A percentile compares a stretch with the other conserved stretches of the same genome.
Evolutionary conservation across 2,329 filamentous ascomycete genomes (phyloP).

Genomic region (Clonostachys rhizophaga): DNA sequence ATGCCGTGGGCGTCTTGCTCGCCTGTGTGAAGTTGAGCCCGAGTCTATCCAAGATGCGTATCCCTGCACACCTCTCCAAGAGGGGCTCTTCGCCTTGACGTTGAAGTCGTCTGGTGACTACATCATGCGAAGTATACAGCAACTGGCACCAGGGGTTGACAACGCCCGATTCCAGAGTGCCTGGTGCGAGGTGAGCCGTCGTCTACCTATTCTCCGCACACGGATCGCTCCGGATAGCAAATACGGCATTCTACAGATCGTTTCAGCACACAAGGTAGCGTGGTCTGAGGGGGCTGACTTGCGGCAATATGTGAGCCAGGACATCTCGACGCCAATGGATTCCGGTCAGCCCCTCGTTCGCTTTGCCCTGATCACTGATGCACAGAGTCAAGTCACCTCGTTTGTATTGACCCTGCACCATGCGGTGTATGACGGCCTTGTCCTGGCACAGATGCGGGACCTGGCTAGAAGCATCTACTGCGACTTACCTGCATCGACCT

Average conservation of each 20-base stretch:
- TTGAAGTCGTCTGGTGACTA: conserved; percentile 11
- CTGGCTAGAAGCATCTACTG: not conserved
- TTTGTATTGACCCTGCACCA: conserved; percentile 13
- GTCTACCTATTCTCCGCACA: conserved; percentile 30
- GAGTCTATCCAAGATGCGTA: conserved; percentile 20
- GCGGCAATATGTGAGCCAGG: too few relatives aligned
- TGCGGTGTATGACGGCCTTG: conserved; percentile 11
- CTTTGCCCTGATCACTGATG: conserved; percentile 9
- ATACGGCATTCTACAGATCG: too few relatives aligned
- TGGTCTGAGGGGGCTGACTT: too few relatives aligned
- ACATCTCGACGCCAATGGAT: conserved; percentile 11
- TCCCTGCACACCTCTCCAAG: conserved; percentile 27
- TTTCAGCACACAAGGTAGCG: too few relatives aligned
- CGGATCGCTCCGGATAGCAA: conserved; percentile 30
- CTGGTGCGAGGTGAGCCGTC: conserved; percentile 4
- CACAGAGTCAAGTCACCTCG: not conserved
- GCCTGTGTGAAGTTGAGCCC: not conserved
- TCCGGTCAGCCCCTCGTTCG: conserved; percentile 10
- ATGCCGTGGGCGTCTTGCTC: conserved; percentile 7
- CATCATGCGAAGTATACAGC: conserved; percentile 6
- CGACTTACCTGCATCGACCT: too few relatives aligned
- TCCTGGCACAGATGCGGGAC: not conserved
- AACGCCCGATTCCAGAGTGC: conserved; percentile 4
- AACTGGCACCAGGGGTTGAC: conserved; percentile 4
- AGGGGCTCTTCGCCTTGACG: conserved; percentile 24